phyloP scores from a whole-genome alignment of 2,329 filamentous ascomycete species.

The Fusarium sp. region DNA sequence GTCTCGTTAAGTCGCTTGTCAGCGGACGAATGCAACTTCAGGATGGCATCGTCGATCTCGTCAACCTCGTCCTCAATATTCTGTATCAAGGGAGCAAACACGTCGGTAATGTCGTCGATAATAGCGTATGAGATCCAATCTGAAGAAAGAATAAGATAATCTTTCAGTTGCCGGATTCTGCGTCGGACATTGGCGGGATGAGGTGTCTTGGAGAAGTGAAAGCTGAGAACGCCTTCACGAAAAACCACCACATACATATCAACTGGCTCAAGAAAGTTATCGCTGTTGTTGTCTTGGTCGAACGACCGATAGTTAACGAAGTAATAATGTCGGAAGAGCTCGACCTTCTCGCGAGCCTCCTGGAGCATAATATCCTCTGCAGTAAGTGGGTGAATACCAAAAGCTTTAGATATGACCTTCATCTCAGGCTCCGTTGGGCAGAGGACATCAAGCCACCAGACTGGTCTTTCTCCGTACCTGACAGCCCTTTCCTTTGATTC shows the following conservation, averaged over 20 bases:
- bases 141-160: conserved; percentile 90
- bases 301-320: conserved; percentile 99
- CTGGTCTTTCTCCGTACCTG: conserved; percentile 82
- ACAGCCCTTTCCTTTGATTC: conserved; percentile 54
- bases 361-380: conserved; percentile 98
- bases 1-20: conserved; percentile 54
- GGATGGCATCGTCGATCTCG: conserved; percentile 91
- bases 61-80: conserved; percentile 96
- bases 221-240: conserved; percentile 92
- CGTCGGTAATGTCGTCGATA: conserved; percentile 98
- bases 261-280: conserved; percentile 92
- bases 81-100: conserved; percentile 91
- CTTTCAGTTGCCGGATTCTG: conserved; percentile 89
- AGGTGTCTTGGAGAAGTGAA: conserved; percentile 96
- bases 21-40: conserved; percentile 76
- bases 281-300: conserved; percentile 89
- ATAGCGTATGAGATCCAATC: conserved; percentile 99
- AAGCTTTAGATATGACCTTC: conserved; percentile 90
- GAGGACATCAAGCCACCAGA: conserved; percentile 96
- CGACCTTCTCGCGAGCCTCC: conserved; percentile 96
- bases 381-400: conserved; percentile 94
- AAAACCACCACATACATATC: conserved; percentile 99
- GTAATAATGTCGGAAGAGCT: conserved; percentile 97
- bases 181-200: conserved; percentile 96
- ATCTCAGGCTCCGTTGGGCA: conserved; percentile 94